These are phyloP conservation scores for Xylariales sp. DNA, from an alignment of 2,329 filamentous ascomycete species.

Conservation along the genomic window DNA sequence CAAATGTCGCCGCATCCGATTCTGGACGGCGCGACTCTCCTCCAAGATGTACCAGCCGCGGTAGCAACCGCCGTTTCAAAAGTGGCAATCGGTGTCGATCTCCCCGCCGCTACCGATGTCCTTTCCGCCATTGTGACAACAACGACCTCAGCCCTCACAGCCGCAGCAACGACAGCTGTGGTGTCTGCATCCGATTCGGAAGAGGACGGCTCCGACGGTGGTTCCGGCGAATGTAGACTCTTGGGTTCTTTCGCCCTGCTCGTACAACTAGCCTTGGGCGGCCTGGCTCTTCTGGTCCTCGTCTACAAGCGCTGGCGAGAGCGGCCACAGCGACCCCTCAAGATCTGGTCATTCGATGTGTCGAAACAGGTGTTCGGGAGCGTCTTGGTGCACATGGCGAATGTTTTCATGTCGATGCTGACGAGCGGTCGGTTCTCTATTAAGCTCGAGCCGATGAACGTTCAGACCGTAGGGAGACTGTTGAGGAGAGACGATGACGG, in stretches of 20 bases:
- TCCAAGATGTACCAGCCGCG: slow-evolving; percentile 14
- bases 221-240: slow-evolving; percentile 75
- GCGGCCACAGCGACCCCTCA: slow-evolving; percentile 82
- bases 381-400: slow-evolving; percentile 83
- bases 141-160: slow-evolving; percentile 17
- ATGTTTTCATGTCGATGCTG: slow-evolving; percentile 94
- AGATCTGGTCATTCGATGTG: slow-evolving; percentile 97
- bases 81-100: slow-evolving; percentile 18
- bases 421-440: slow-evolving; percentile 79
- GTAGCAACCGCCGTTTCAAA: slow-evolving; percentile 16
- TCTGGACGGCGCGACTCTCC: slow-evolving; percentile 10
- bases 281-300: slow-evolving; percentile 75
- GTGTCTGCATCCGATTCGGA: slow-evolving; percentile 4
- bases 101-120: slow-evolving; percentile 15
- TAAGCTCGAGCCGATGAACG: slow-evolving; percentile 44
- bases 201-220: slow-evolving; percentile 32
- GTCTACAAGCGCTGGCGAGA: slow-evolving; percentile 94
- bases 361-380: slow-evolving; percentile 97
- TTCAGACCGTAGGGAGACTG: slow-evolving; percentile 29
- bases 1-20: slow-evolving; percentile 21
- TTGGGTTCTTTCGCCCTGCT: slow-evolving; percentile 87
- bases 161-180: slow-evolving; percentile 18
- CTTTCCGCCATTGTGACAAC: slow-evolving; percentile 18
- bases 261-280: slow-evolving; percentile 82
- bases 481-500: slow-evolving; percentile 42